phyloP scores from a whole-genome alignment of 192 early-diverging fungal species.

The Entomortierella parvispora region DNA sequence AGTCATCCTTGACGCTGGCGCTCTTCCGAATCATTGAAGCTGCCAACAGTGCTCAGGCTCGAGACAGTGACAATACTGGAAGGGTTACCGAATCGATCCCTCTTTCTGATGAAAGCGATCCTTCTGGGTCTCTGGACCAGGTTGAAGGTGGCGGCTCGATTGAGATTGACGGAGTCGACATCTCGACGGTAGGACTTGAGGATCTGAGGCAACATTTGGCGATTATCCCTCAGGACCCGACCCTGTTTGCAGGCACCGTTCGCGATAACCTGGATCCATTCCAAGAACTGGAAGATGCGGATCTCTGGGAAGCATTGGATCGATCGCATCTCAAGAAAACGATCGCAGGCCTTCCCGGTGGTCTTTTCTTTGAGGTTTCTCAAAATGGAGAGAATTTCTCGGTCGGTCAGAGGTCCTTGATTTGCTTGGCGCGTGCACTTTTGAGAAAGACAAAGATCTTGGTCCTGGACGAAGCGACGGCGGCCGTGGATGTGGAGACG shows the following conservation, averaged over 20 bases:
- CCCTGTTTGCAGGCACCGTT: slow-evolving; percentile 55
- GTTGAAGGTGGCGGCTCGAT: slow-evolving; percentile 68
- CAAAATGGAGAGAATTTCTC: slow-evolving; percentile 84
- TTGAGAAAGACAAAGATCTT: slow-evolving; percentile 72
- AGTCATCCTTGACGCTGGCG: slow-evolving; percentile 55
- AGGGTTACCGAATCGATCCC: slow-evolving; percentile 54
- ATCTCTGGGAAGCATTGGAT: slow-evolving; percentile 75
- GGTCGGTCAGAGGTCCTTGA: slow-evolving; percentile 78
- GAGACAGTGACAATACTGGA: slow-evolving; percentile 75
- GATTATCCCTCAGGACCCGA: slow-evolving; percentile 83
- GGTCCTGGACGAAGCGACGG: slow-evolving; percentile 88
- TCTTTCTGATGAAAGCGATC: slow-evolving; percentile 72
- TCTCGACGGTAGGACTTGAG: slow-evolving; percentile 70
- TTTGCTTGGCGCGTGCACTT: slow-evolving; percentile 79
- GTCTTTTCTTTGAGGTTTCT: slow-evolving; percentile 74
- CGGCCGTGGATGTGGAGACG: slow-evolving; percentile 57
- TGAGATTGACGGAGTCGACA: slow-evolving; percentile 78
- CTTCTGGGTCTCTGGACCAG: slow-evolving; percentile 73
- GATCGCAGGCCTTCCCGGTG: slow-evolving; percentile 31
- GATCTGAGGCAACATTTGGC: slow-evolving; percentile 79
- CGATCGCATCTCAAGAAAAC: slow-evolving; percentile 67
- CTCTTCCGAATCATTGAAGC: slow-evolving; percentile 57
- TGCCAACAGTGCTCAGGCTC: slow-evolving; percentile 6
- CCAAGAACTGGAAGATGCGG: slow-evolving; percentile 72
- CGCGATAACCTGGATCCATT: slow-evolving; percentile 91